Base-by-base conservation (phyloP, 805 yeast genomes). In the Starmerella apicola region DNA sequence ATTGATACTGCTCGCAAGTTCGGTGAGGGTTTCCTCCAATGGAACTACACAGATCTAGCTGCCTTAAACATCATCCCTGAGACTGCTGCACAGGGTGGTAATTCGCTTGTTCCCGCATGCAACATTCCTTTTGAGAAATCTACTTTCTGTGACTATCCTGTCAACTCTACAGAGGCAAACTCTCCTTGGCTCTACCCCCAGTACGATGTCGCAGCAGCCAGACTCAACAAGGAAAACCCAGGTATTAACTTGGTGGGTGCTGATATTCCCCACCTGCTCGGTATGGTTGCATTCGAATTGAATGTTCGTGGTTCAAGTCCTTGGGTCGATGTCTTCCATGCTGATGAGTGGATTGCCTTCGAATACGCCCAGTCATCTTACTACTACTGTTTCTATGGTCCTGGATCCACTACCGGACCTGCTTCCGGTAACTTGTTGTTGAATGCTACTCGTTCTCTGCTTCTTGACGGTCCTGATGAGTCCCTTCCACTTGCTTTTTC, bases 371-470 rank as follows among this genome's bases (percentile, higher is more conserved):
- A 37, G 40, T 47, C 48, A 10, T 36, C 49, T n/a, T 36, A 25
- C 35, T 48, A 44, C 48, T 52, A 52, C 46, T 50, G 57, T 39
- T 34, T 35, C 34, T 34, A 49, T 7, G 62, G 61, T 6, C 58
- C 62, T 3, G 59, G 59, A 3, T 44, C 52, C 18, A 36, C 43
- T 16, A 41, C 45, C n/a, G 45, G 46, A 20, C 39, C 37, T 8
- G 39, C 59, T 10, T 62, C 65, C 38, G 77, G 76, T 5, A 64
- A 68, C 2, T 60, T 65, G 4, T 64, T 64, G 49, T 58, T 71
- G 45, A 65, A 71, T 43, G 76, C 77, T 9, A 60, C 76, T 3
- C 57, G 67, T 35, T 53, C 60, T n/a, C 55, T 72, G 40, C 60
- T 73, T 45, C 59, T 62, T 49, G 62, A 62, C 34, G 64, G 62